Evolutionary conservation across 176 grass and related monocot species (phyloP), one percentile per base, ranked within the genome.

Genomic region (Leersia perrieri): DNA sequence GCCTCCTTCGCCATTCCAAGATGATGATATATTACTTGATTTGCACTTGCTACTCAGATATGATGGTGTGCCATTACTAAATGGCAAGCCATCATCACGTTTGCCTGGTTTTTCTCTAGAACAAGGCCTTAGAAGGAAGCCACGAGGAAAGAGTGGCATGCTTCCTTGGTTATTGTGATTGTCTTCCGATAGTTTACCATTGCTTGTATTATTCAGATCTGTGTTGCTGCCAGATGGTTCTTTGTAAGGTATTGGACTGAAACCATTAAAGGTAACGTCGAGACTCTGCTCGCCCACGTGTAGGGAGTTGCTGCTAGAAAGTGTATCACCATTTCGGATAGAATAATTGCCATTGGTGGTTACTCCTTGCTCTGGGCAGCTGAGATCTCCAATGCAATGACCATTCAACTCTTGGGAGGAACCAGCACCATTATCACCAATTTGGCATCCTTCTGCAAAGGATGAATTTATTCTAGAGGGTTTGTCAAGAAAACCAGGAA

Each of bases 401-500:
- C 86, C 81, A 85, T 89, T 86, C 75, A 66, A 22, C 40, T 89
- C 81, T 42, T 23, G 60, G 47, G 74, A 67, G 58, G 63, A 66
- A 79, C 75, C 74, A 82, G 72, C 33, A 61, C 30, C 75, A 28
- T 74, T 58, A 5, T 29, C 26, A 13, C 42, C 57, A 73, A 84
- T 78, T 47, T 71, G 80, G 66, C 25, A 70, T 70, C 85, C 77
- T 80, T 76, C 79, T 47, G 26, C 20, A 64, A 62, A 83, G 16
- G 74, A 69, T 73, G 88, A 64, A 60, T 89, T 95, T 51, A 84
- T 67, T 68, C 63, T 84, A 42, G 85, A 79, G 27, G 82, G 78
- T 20, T 83, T 90, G 63, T 99, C 75, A 45, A 93, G 71, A 40
- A 93, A 88, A 87, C 96, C 90, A 62, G 40, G 73, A 68, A 89